Evolutionary conservation across 192 early-diverging fungal species (phyloP), one percentile per base, ranked within the genome.

Genomic region (Coemansia sp.): DNA sequence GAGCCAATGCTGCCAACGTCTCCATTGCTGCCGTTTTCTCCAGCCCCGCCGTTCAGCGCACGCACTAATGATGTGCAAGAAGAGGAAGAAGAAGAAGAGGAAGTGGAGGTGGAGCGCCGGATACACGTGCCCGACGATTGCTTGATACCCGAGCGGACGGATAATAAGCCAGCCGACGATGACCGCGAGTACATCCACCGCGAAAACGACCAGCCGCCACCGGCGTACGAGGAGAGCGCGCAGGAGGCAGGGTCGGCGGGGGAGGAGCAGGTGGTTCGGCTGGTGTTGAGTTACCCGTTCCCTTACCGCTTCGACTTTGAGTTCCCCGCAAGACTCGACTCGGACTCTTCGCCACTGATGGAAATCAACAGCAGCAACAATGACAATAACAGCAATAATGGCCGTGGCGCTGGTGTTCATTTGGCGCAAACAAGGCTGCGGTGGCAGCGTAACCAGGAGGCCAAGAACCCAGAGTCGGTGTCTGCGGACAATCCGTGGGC

Each of bases 171-270:
- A 0, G 74, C 42, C 0, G 69, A 66, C 11, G 54, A 49, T 32
- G 54, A 40, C 43, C 68, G 64, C 56, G 66, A 68, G 51, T 74
- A 74, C 47, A 61, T 74, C 5, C 66, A 63, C 12, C 48, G 54
- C 8, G 68, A 73, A 26, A 73, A 67, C 46, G 69, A 65, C 36
- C 60, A 56, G 5, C 62, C 73, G 10, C 78, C 78, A 13, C 79
- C 79, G 0, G 79, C 74, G n/a, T 82, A 82, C 47, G 71, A 73
- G 52, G 74, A 76, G 16, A 82, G 57, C 37, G 63, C 65, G 21
- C 61, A 43, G 13, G 47, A 37, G 0, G 37, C 48, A 0, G 22
- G 26, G 26, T 0, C 26, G 26, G 26, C 26, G 26, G 26, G 26
- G 26, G 26, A 26, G 26, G 26, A 58, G 18, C 66, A 69, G n/a